Conservation (phyloP, 208 protist genomes). For the Leishmania tropica region DNA sequence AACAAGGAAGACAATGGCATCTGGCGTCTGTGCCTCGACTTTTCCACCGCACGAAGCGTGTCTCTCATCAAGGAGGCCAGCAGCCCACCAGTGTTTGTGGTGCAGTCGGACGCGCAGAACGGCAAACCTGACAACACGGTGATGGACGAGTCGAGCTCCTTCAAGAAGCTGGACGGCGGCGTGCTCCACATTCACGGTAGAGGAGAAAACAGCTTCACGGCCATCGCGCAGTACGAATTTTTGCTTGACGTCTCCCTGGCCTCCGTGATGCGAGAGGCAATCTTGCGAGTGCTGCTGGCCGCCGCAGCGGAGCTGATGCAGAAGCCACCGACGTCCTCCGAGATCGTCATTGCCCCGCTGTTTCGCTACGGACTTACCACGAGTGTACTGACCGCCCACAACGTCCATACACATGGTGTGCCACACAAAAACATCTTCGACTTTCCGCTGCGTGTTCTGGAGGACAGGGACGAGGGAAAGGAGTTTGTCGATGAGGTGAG, state of each 20-base stretch:
- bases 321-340: constrained; percentile 25
- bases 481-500: constrained; percentile 69
- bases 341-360: constrained; percentile 54
- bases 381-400: constrained; percentile 44
- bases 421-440: constrained; percentile 22
- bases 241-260: constrained; percentile 44
- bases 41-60: constrained; percentile 56
- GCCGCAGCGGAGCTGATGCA: constrained; percentile 43
- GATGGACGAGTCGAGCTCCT: constrained; percentile 48
- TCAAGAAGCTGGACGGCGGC: constrained; percentile 61
- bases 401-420: constrained; percentile 48
- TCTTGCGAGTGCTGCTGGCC: constrained; percentile 55
- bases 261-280: constrained; percentile 49
- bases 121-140: constrained; percentile 35
- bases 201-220: constrained; percentile 74
- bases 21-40: constrained; percentile 74
- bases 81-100: constrained; percentile 47
- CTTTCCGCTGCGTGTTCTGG: constrained; percentile 64
- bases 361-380: constrained; percentile 74
- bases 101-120: constrained; percentile 30
- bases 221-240: constrained; percentile 72
- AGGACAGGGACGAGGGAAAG: constrained; percentile 56
- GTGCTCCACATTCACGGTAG: constrained; percentile 65
- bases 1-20: constrained; percentile 23
- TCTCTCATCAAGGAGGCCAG: constrained; percentile 54